These are phyloP conservation scores for Jackrogersella multiformis DNA, from an alignment of 495 filamentous ascomycete species.

Conservation along the genomic window DNA sequence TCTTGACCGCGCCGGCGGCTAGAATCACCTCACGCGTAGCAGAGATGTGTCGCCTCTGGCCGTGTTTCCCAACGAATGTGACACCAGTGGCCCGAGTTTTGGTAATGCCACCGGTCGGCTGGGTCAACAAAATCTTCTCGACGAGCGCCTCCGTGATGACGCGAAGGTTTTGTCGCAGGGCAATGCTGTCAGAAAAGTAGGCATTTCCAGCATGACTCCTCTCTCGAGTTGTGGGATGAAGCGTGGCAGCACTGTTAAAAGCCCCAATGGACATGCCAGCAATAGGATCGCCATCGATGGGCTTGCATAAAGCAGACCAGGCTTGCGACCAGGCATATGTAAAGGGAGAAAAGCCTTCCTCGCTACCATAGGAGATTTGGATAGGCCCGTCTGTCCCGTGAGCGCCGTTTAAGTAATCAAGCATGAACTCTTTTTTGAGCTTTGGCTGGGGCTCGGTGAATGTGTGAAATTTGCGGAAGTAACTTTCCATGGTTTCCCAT, in stretches of 20 bases:
- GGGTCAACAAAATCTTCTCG: conserved; percentile 1
- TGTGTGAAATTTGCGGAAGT: conserved; percentile 37
- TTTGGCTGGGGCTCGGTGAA: conserved; percentile 22
- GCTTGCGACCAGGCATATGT: background rate
- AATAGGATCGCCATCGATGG: conserved; percentile 15
- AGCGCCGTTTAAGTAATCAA: conserved; percentile 7
- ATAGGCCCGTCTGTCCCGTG: conserved; percentile 6
- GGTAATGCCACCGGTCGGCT: background rate
- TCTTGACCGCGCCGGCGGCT: conserved; percentile 61
- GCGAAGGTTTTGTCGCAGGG: conserved; percentile 9
- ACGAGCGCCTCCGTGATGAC: conserved; percentile 15
- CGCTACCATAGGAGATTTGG: conserved; percentile 1
- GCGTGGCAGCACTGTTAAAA: conserved; percentile 14
- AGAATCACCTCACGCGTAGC: conserved; percentile 59
- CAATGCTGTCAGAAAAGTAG: background rate
- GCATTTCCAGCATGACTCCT: conserved; percentile 15
- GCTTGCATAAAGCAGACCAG: conserved; percentile 3
- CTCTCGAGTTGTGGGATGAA: conserved; percentile 14
- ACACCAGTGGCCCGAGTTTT: background rate
- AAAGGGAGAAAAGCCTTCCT: conserved; percentile 11
- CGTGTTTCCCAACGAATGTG: background rate
- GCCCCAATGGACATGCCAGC: conserved; percentile 9
- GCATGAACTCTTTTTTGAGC: conserved; percentile 6
- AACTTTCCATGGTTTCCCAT: conserved; percentile 32
- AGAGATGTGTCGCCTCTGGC: background rate